Evolutionary conservation across 306 rosid species (phyloP), one percentile per base, ranked within the genome.

Genomic region (Gillenia trifoliata): DNA sequence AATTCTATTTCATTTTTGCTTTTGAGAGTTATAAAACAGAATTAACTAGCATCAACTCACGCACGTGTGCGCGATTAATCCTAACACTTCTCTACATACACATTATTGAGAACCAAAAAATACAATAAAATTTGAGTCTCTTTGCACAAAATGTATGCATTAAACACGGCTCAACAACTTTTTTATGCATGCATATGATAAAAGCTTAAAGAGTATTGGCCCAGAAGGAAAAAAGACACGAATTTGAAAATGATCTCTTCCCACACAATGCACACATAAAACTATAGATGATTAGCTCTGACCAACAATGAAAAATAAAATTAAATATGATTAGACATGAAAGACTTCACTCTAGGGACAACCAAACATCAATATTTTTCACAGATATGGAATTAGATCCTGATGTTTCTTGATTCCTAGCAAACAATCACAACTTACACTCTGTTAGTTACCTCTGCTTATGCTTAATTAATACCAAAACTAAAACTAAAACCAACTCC

Each of bases 1-100:
- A 2, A 45, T 45, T 45, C 0, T 15, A 1, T 0, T 36, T 45
- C 0, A 4, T 13, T 15, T 0, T 2, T 45, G 1, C 0, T 45
- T 4, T 13, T 15, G 0, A 15, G 52, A 45, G 2, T 45, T 3
- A 15, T 13, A 1, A 45, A 13, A 0, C 40, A 36, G 0, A 36
- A 36, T 36, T 36, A 36, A 11, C 40, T 36, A 36, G 1, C 8
- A 38, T 38, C 41, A 38, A 38, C 41, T 38, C 3, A 8, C 3
- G 9, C 8, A 45, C 3, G 15, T 45, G 20, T 45, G 1, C 52
- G 1, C 16, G 8, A 45, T 2, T 15, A 17, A 45, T 5, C 52
- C 0, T 45, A 45, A 16, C 20, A 45, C 20, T 45, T 45, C 20
- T 45, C 8, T 45, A 5, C 20, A 13, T 0, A 45, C 15, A 16